Conservation (phyloP, 805 yeast genomes). For the Myxozyma udenii region DNA sequence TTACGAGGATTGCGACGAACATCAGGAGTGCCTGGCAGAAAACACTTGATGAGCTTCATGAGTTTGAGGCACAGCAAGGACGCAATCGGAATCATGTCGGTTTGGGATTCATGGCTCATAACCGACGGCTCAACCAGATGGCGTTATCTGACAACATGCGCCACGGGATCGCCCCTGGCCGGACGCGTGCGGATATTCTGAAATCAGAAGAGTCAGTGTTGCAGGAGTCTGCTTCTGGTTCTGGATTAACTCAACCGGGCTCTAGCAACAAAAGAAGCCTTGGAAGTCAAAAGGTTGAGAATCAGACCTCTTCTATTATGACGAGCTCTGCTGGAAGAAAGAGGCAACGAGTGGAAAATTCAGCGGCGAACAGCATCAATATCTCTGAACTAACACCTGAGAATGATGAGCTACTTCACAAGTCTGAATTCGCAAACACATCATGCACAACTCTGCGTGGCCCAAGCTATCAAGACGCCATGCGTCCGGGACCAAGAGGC, state of each 20-base stretch:
- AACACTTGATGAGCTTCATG: constrained; percentile 21
- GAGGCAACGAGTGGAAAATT: no score
- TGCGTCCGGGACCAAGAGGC: background rate
- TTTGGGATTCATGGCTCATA: background rate
- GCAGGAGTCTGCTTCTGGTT: background rate
- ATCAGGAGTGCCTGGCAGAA: constrained; percentile 20
- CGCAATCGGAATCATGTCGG: background rate
- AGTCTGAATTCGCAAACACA: no score
- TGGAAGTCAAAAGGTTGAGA: no score
- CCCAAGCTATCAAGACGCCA: background rate
- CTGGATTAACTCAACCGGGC: background rate
- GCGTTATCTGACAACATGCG: background rate
- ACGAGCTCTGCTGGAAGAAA: no score
- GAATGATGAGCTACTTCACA: no score
- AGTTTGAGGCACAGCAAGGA: constrained; percentile 14
- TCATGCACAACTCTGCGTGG: no score
- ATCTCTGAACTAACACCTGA: no score
- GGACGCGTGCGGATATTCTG: background rate
- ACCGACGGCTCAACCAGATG: background rate
- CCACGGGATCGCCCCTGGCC: background rate
- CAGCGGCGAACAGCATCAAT: no score
- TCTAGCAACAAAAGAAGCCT: no score
- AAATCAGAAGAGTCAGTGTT: background rate
- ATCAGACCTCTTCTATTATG: no score
- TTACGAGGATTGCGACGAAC: constrained; percentile 6